Base-by-base conservation (phyloP, 2,329 filamentous ascomycete species). In the Paecilomyces variotii region DNA sequence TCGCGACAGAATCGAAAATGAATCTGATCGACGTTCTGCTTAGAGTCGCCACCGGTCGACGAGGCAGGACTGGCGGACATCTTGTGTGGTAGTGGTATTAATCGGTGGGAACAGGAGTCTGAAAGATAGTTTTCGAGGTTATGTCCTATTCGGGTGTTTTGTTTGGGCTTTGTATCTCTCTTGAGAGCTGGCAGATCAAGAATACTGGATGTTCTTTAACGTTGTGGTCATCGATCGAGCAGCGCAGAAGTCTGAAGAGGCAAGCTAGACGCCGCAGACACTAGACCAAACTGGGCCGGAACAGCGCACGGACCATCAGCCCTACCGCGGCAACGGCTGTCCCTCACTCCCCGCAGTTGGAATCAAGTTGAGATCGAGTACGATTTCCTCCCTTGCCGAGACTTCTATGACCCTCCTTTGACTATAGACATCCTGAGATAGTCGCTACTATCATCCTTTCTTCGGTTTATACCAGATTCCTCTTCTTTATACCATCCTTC, bases 1-100 rank as follows among this genome's bases (percentile, higher is more conserved):
- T 99, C 94, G 68, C 91, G 91, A 81, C 94, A 99, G 83, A 99
- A 99, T 70, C 90, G 88, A 78, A 97, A 99, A 54, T 90, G 91
- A 76, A 97, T 92, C 75, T 96, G 91, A 77, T 93, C 87, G 64
- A 65, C 64, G 55, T 62, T 62, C 49, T 72, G 67, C 65, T 76
- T 76, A 61, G 62, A 65, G 59, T 73, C 72, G 60, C 71, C 72
- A 65, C 68, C 70, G 55, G 70, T 68, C 27, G 76, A 72, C 34
- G 77, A 69, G 30, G 74, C 70, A 30, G 78, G 77, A 55, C 74
- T 77, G 12, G 75, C 70, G 61, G 76, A 76, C 74, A 76, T 76
- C 53, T 60, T 65, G 45, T 32, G 55, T 34, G 30, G 45, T 26
- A 9, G 30, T 32, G 54, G 55, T 52, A 26, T 25, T 19, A 50